Base-by-base conservation (phyloP, 768 basidiomycete genomes). In the Ramaria sp. region DNA sequence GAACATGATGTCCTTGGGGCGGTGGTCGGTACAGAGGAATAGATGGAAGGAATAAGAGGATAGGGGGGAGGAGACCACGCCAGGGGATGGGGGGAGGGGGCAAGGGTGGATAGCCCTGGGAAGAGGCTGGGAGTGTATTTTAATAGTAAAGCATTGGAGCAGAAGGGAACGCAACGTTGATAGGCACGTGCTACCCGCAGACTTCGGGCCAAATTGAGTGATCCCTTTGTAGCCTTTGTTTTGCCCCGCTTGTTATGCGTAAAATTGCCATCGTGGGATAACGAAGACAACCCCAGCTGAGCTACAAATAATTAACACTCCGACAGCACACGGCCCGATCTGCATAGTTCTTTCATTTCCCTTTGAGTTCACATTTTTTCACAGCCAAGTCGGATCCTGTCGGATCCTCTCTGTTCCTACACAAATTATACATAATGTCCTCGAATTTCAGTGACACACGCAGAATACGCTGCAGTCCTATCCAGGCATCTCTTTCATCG, bases 221-320 rank as follows among this genome's bases (percentile, higher is more conserved):
- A n/a, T 37, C 48, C 48, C 48, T 50, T 50, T 50, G 48, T 50
- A 6, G 13, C 32, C 47, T 34, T 50, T 50, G 48, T 50, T 12
- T 49, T 9, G 12, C 9, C 24, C 24, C 44, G 13, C 12, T 24
- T 24, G 42, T 18, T n/a, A 25, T 34, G 30, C 5, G 30, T 32
- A 32, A 32, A 32, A 32, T 32, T 5, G 5, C 22, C 18, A 43
- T 12, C 42, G 42, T 43, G 42, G 42, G 42, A 43, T n/a, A 20
- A 20, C 15, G 45, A 47, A 47, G 45, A 27, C 45, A 47, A n/a
- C n/a, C n/a, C n/a, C n/a, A n/a, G n/a, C n/a, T n/a, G n/a, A n/a
- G n/a, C n/a, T n/a, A n/a, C n/a, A n/a, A n/a, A n/a, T n/a, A n/a
- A n/a, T n/a, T n/a, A n/a, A n/a, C n/a, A n/a, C n/a, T n/a, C n/a